Base-by-base conservation (phyloP, 2,329 filamentous ascomycete genomes). In the Didymosphaeria variabile region DNA sequence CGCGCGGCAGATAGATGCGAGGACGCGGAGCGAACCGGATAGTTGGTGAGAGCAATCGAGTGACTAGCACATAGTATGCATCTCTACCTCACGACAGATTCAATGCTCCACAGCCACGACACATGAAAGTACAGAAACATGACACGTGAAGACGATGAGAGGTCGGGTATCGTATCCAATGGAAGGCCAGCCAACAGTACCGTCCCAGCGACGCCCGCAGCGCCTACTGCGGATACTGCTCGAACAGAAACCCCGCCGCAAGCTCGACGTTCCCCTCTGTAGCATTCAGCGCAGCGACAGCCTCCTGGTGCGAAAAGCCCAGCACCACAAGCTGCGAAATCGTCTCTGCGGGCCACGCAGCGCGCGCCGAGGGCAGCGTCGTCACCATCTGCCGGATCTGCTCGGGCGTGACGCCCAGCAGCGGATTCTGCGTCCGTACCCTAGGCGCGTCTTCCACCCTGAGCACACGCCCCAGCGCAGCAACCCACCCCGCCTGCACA, bases 401-500 rank as follows among this genome's bases (percentile, higher is more conserved):
- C 26, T 77, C 73, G 0, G 74, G 60, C 15, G 73, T 74, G 26
- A 74, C 52, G 7, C 65, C 68, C 3, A 74, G 60, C 54, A 65
- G 50, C 6, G 70, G 68, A n/a, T 60, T 56, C 42, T 53, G 40
- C 5, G 65, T 67, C 7, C 66, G 62, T n/a, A 61, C 62, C 42
- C 57, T 54, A 1, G 65, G 63, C 5, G 76, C 71, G 13, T 76
- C 57, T 26, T 74, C 72, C 0, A 65, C 73, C 12, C 81, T 65
- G 31, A 84, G 55, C 0, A 78, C 71, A 1, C 68, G 60, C 0
- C 88, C 88, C 83, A 95, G 89, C 59, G 85, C 84, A 50, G 83
- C 84, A 0, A 91, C 91, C 93, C 93, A 97, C 67, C 76, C 58
- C 0, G 73, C 67, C 51, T 73, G 71, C 8, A 69, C 70, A 1